These are phyloP conservation scores for Clonostachys rosea DNA, from an alignment of 2,329 filamentous ascomycete species.

Conservation along the genomic window DNA sequence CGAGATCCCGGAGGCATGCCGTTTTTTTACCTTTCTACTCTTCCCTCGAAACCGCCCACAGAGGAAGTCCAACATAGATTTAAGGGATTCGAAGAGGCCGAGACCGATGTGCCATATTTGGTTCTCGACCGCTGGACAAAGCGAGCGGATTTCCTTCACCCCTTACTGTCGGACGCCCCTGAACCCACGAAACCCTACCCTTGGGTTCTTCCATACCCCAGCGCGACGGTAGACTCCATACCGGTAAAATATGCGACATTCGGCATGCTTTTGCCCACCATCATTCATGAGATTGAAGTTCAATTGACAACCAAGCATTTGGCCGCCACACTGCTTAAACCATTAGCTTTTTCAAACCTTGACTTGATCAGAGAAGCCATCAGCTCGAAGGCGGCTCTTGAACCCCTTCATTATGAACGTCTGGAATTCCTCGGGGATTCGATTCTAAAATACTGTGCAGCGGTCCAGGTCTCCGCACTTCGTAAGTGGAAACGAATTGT, in stretches of 20 bases:
- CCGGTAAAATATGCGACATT: conserved; percentile 39
- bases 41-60: conserved; percentile 36
- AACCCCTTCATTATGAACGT: conserved; percentile 69
- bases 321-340: conserved; percentile 21
- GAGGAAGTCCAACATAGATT: conserved; percentile 31
- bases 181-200: conserved; percentile 20
- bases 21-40: conserved; percentile 30
- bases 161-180: conserved; percentile 4
- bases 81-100: conserved; percentile 27
- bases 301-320: conserved; percentile 59
- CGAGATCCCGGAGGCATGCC: conserved; percentile 29
- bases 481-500: conserved; percentile 28
- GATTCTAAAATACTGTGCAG: conserved; percentile 70
- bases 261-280: conserved; percentile 64
- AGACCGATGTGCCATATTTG: conserved; percentile 43
- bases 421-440: conserved; percentile 86
- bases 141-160: conserved; percentile 56
- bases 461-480: conserved; percentile 55
- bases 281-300: conserved; percentile 66
- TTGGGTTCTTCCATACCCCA: conserved; percentile 35
- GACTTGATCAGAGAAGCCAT: conserved; percentile 64
- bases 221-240: conserved; percentile 45
- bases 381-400: conserved; percentile 56
- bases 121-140: conserved; percentile 44
- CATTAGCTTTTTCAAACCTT: conserved; percentile 46